Conservation (phyloP, 2,329 filamentous ascomycete species). For the Lojkania enalia region DNA sequence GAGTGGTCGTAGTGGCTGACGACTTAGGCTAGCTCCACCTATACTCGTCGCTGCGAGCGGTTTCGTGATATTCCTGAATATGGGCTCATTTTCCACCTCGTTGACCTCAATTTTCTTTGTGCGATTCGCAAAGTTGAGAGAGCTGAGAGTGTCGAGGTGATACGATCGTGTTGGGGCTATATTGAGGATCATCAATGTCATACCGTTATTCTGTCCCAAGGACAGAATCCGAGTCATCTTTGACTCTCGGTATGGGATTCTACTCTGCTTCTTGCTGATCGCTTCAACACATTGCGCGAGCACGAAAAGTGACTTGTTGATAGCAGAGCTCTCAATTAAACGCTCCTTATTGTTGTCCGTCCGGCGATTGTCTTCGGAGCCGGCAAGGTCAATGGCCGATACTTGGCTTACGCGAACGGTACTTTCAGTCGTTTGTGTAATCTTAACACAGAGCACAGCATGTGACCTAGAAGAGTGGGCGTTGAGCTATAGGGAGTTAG, state of each 20-base stretch:
- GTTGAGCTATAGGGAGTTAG: constrained; percentile 62
- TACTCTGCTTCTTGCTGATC: constrained; percentile 72
- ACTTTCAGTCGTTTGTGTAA: constrained; percentile 73
- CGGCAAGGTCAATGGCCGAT: constrained; percentile 91
- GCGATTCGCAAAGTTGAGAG: constrained; percentile 89
- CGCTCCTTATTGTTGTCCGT: constrained; percentile 94
- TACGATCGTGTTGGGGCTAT: constrained; percentile 89
- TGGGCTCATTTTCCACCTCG: constrained; percentile 93
- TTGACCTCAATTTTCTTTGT: constrained; percentile 96
- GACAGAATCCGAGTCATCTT: constrained; percentile 97
- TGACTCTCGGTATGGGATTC: constrained; percentile 90
- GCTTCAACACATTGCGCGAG: constrained; percentile 94
- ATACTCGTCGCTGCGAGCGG: constrained; percentile 42
- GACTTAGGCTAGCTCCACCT: constrained; percentile 49
- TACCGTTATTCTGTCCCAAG: constrained; percentile 89
- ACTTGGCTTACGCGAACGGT: constrained; percentile 75
- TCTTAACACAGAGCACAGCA: constrained; percentile 86
- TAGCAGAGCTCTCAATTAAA: constrained; percentile 91
- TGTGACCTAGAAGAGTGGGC: constrained; percentile 88
- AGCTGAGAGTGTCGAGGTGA: constrained; percentile 90
- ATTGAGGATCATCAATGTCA: constrained; percentile 96
- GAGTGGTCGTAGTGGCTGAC: constrained; percentile 80
- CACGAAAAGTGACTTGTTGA: constrained; percentile 97
- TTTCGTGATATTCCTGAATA: constrained; percentile 60
- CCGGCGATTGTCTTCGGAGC: constrained; percentile 91